Evolutionary conservation across 768 basidiomycete species (phyloP), one percentile per base, ranked within the genome.

Genomic region (Tulasnella sp.): DNA sequence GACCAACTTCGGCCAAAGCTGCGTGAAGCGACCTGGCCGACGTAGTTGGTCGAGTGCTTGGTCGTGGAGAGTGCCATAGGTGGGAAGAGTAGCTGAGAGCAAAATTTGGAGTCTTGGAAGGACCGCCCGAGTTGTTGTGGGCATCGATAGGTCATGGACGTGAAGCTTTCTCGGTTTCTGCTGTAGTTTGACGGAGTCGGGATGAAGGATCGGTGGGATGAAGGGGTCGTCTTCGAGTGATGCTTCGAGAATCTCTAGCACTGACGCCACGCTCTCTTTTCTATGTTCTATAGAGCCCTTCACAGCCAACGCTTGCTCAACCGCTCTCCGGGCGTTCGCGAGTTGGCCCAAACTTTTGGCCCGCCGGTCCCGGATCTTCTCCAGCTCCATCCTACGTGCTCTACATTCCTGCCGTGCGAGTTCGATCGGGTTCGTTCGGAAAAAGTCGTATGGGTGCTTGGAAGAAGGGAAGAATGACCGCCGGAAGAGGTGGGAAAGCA

Each of bases 1-100:
- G 34, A 98, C 85, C 12, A 96, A 85, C 39, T 89, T 91, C 0
- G 96, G 96, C 97, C 97, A 98, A 34, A 93, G 80, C 10, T 91
- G 89, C 1, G 91, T 89, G 21, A 94, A 83, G 5, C 89, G 86
- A 2, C 91, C 90, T 0, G 97, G 97, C 21, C 93, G 90, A 27
- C 87, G 84, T 72, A 97, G 89, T 84, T 85, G 6, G 83, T 83
- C 76, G 72, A 88, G 38, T 75, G 83, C 71, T 75, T 81, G 75
- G 85, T 85, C 3, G 83, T 84, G 79, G 16, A 82, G 44, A 62
- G 84, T 83, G 80, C 85, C 86, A 18, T 85, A 82, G 10, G 83
- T 82, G 18, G 86, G 82, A 42, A 85, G 81, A 6, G 71, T 82
- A 40, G 75, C 31, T 52, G 86, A 80, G 81, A 87, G 81, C 79